These are phyloP conservation scores for Sesbania bispinosa DNA, from an alignment of 306 rosid genomes.

Conservation along the genomic window DNA sequence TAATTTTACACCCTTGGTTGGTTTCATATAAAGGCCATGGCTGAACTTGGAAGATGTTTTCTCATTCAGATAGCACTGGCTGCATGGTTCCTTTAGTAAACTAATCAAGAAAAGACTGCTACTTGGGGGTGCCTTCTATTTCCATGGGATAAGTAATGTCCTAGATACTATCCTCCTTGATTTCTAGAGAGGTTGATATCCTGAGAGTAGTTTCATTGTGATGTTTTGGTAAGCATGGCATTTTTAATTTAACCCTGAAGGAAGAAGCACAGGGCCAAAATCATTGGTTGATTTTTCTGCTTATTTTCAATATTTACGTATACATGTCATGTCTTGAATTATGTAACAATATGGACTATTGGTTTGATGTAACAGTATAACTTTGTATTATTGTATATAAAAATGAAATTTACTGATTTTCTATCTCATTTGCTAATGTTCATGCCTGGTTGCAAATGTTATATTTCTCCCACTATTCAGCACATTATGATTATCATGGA, in stretches of 20 bases:
- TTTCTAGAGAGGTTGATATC: slow-evolving; percentile 1
- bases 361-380: neutral
- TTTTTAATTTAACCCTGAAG: neutral
- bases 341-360: neutral
- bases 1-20: neutral
- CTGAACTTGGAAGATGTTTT: slow-evolving; percentile 4
- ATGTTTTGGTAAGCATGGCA: slow-evolving; percentile 11
- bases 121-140: neutral
- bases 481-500: no score
- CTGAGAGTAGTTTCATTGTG: neutral
- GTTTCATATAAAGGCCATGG: neutral
- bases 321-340: neutral
- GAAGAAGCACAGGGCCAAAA: slow-evolving; percentile 1
- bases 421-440: no score
- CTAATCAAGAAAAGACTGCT: slow-evolving; percentile 18
- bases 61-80: slow-evolving; percentile 8
- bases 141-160: neutral
- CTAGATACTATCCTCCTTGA: neutral
- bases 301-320: no score
- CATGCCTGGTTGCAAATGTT: no score
- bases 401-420: neutral
- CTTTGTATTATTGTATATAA: slow-evolving; percentile 27
- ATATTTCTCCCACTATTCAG: no score
- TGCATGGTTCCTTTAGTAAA: slow-evolving; percentile 1
- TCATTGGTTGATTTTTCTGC: no score